A percentile compares a stretch with the other conserved stretches of the same genome.
Conservation (phyloP, 805 yeast species). For the Metschnikowia gelsemii region DNA sequence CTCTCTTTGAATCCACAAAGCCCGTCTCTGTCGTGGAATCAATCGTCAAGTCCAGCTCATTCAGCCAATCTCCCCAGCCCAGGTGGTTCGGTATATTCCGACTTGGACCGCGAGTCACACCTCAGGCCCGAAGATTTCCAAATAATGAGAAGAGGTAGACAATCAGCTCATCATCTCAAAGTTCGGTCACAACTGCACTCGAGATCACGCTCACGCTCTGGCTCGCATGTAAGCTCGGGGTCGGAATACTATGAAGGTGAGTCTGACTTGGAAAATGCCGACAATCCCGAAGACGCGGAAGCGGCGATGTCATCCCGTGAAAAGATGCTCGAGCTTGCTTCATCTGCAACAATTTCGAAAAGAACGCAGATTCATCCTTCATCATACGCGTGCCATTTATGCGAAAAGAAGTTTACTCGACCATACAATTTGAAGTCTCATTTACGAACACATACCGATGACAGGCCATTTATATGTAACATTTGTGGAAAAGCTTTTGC, state of each 20-base stretch:
- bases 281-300: conserved; percentile 7
- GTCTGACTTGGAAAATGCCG: conserved; percentile 24
- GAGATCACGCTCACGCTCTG: conserved; percentile 32
- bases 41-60: conserved; percentile 8
- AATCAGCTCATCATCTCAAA: conserved; percentile 28
- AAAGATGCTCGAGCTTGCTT: conserved; percentile 64
- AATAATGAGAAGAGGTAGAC: conserved; percentile 43
- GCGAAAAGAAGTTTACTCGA: conserved; percentile 85
- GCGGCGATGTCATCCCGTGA: conserved; percentile 41
- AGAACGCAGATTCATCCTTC: conserved; percentile 71
- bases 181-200: conserved; percentile 18
- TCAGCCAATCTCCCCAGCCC: conserved; percentile 13
- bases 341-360: conserved; percentile 52
- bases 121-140: conserved; percentile 41
- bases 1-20: conserved; percentile 8
- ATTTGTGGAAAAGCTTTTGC: conserved; percentile 77
- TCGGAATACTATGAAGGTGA: conserved; percentile 10
- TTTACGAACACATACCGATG: conserved; percentile 84
- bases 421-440: conserved; percentile 93
- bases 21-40: conserved; percentile 9
- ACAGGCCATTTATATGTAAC: conserved; percentile 70
- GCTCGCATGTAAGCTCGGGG: conserved; percentile 1
- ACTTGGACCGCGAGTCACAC: conserved; percentile 12
- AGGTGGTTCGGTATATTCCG: conserved; percentile 18
- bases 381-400: conserved; percentile 72